phyloP scores from a whole-genome alignment of 345 rosid species.

The Dipteronia sinensis region DNA sequence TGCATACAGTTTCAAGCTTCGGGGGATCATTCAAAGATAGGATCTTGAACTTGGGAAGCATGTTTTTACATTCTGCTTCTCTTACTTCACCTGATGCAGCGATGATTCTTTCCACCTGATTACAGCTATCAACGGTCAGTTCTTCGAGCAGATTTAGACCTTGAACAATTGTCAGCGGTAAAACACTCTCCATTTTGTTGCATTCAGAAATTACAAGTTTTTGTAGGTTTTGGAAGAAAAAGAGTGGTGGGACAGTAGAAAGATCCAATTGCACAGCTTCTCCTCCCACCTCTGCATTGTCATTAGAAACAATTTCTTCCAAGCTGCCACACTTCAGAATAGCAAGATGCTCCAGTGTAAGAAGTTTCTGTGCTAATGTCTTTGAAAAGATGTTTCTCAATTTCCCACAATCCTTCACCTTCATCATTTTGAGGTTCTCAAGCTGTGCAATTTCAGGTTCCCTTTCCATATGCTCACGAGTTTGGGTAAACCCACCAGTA shows the following conservation, averaged over 20 bases:
- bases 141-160: not conserved
- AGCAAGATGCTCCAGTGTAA: slow-evolving; percentile 8
- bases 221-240: not conserved
- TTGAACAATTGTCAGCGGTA: slow-evolving; percentile 3
- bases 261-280: not conserved
- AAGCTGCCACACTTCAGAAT: not conserved
- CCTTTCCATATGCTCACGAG: slow-evolving; percentile 7
- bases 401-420: too few species aligned
- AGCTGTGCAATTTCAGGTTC: not conserved
- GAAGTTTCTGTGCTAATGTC: too few species aligned
- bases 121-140: not conserved
- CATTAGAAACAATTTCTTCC: not conserved
- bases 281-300: not conserved
- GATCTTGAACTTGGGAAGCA: slow-evolving; percentile 3
- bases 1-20: not conserved
- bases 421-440: too few species aligned
- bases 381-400: too few species aligned
- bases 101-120: not conserved
- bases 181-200: slow-evolving; percentile 6
- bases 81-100: not conserved
- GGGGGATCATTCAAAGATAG: not conserved
- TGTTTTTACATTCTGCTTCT: not conserved
- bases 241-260: not conserved
- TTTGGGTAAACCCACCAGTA: not conserved
- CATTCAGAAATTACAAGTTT: not conserved